Percentiles rank a stretch among this genome's conserved stretches.
Conservation (phyloP, 31 red algal species). For the Endocladia muricata region DNA sequence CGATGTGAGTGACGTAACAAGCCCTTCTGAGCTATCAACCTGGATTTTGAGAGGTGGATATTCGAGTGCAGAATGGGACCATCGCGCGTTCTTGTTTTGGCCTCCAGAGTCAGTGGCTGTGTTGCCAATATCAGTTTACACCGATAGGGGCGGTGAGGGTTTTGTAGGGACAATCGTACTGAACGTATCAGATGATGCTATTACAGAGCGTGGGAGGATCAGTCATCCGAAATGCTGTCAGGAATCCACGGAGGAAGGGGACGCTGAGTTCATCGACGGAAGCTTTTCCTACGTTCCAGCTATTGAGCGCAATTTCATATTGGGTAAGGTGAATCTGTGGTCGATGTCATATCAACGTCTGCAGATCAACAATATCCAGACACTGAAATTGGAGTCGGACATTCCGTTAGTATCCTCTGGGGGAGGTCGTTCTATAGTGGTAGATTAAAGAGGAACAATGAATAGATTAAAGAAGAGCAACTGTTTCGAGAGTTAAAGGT, state of each 20-base stretch:
- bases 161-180: constrained; percentile 45
- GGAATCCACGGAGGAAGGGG: no score
- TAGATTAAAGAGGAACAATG: no score
- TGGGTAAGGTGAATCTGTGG: constrained; percentile 52
- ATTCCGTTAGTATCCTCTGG: no score
- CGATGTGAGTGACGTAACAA: constrained; percentile 40
- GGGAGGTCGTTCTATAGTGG: no score
- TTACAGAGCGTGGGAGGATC: constrained; percentile 56
- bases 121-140: constrained; percentile 39
- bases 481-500: no score
- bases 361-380: constrained; percentile 41
- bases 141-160: background rate
- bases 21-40: constrained; percentile 36
- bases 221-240: background rate
- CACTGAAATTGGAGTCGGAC: no score
- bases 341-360: constrained; percentile 41
- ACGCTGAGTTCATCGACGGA: no score
- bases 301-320: constrained; percentile 36
- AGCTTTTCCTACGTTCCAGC: constrained; percentile 1
- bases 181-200: constrained; percentile 4
- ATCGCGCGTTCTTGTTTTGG: constrained; percentile 73
- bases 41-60: constrained; percentile 40
- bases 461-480: no score
- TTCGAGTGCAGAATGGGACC: constrained; percentile 60
- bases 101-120: constrained; percentile 24